Base-by-base conservation (phyloP, 441 rosid species). In the Aleurites moluccanus region DNA sequence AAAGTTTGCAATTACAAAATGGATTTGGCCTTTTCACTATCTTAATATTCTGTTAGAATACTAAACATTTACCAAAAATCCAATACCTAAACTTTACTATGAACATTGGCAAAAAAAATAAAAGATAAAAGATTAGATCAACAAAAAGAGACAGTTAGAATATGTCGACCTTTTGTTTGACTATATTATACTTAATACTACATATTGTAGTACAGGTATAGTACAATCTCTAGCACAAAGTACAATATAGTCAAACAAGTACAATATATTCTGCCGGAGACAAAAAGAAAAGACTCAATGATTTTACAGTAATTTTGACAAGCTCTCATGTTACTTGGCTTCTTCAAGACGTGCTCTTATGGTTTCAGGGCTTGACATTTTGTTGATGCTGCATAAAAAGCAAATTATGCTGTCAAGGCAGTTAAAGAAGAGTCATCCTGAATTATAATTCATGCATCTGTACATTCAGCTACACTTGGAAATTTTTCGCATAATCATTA, bases 351-450 rank as follows among this genome's bases (percentile, higher is more conserved):
- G 64, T 0, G 85, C 62, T 11, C 92, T 80, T 21, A 89, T 73
- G n/a, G 80, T 55, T 52, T 80, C 82, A 0, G 88, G 78, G 73
- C 82, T 84, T 15, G 85, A 76, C 72, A 60, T 72, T 74, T 87
- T 89, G 84, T 86, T 88, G 67, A 88, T 72, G 71, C 96, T 91
- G 88, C 84, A 81, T 70, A 77, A 66, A n/a, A 67, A 16, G 42
- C 1, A 76, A 61, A 28, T 28, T 33, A 67, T 44, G 21, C 60
- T 16, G 73, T 57, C 45, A 71, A 59, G 21, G 57, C 60, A 50
- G 60, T 59, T 25, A 27, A 67, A 68, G 64, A 62, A 40, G 30
- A 50, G 47, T n/a, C n/a, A 67, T 27, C 30, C 20, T 42, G 62
- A 40, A 13, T 28, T 52, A 40, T 40, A 0, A 18, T 14, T 35